Evolutionary conservation across 305 asterid genomes (phyloP).

Genomic region (Coffea humblotiana): DNA sequence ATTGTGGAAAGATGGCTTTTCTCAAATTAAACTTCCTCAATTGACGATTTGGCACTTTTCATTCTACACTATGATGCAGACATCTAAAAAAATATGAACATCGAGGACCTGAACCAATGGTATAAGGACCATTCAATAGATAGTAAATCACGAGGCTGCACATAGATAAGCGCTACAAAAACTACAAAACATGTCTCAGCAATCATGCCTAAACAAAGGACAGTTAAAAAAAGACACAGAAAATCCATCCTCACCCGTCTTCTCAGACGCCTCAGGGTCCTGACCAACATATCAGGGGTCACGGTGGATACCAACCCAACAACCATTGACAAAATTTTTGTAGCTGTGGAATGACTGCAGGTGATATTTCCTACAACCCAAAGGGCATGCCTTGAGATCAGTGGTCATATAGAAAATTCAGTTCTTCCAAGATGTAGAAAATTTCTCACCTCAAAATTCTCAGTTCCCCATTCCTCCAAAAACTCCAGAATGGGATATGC

Average conservation of each 20-base stretch:
- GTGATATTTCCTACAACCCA: slow-evolving; percentile 81
- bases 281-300: slow-evolving; percentile 97
- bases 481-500: slow-evolving; percentile 96
- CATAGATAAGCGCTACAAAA: too few relatives aligned
- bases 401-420: slow-evolving; percentile 6
- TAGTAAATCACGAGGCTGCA: too few relatives aligned
- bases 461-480: slow-evolving; percentile 99
- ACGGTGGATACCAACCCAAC: slow-evolving; percentile 98
- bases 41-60: too few relatives aligned
- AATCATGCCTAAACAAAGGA: neutral
- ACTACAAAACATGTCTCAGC: neutral
- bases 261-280: slow-evolving; percentile 85
- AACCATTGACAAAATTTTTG: slow-evolving; percentile 97
- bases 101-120: too few relatives aligned
- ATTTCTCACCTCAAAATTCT: slow-evolving; percentile 84
- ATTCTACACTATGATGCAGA: too few relatives aligned
- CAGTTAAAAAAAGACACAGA: neutral
- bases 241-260: slow-evolving; percentile 67
- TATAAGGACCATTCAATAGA: too few relatives aligned
- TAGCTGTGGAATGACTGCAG: slow-evolving; percentile 96
- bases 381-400: slow-evolving; percentile 5
- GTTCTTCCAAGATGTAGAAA: slow-evolving; percentile 12
- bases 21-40: too few relatives aligned
- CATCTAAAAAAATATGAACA: too few relatives aligned
- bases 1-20: too few relatives aligned